Evolutionary conservation across 768 basidiomycete genomes (phyloP).

Genomic region (Auriscalpium microsporum): DNA sequence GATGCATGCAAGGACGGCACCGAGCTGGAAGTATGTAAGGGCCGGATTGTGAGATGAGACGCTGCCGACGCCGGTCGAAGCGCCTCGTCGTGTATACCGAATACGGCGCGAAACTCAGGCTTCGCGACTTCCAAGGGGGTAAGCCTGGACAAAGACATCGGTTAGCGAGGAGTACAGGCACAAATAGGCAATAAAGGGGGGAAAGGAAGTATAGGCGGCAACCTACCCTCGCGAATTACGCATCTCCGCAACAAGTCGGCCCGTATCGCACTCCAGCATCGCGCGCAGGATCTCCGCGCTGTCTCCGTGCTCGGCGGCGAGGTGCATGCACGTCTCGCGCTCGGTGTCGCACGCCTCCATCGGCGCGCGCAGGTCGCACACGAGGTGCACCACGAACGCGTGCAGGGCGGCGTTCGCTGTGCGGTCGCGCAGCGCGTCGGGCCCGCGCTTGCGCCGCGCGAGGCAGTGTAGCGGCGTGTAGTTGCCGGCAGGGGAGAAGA

Average conservation of each 20-base stretch:
- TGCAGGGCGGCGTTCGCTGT: constrained; percentile 26
- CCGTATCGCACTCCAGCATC: constrained; percentile 57
- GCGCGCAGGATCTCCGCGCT: constrained; percentile 55
- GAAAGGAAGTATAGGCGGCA: not conserved
- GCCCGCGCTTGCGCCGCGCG: constrained; percentile 13
- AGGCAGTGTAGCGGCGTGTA: constrained; percentile 18
- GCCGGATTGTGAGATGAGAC: constrained; percentile 40
- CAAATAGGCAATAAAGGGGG: no score
- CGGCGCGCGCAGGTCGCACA: constrained; percentile 62
- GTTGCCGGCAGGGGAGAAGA: constrained; percentile 35
- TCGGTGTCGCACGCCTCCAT: constrained; percentile 55
- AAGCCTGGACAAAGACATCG: constrained; percentile 30
- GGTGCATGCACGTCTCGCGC: constrained; percentile 72
- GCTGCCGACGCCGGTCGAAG: constrained; percentile 44
- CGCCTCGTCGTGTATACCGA: constrained; percentile 41
- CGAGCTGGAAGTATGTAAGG: constrained; percentile 40
- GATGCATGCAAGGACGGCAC: constrained; percentile 41
- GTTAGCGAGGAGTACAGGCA: no score
- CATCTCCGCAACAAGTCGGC: constrained; percentile 45
- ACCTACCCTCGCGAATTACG: constrained; percentile 66
- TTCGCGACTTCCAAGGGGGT: constrained; percentile 62
- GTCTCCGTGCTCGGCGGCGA: constrained; percentile 68
- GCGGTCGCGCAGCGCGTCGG: constrained; percentile 11
- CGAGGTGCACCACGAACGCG: constrained; percentile 57
- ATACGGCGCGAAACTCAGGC: constrained; percentile 56